Conservation (phyloP, 805 yeast species). For the Kodamaea nitidulidarum region DNA sequence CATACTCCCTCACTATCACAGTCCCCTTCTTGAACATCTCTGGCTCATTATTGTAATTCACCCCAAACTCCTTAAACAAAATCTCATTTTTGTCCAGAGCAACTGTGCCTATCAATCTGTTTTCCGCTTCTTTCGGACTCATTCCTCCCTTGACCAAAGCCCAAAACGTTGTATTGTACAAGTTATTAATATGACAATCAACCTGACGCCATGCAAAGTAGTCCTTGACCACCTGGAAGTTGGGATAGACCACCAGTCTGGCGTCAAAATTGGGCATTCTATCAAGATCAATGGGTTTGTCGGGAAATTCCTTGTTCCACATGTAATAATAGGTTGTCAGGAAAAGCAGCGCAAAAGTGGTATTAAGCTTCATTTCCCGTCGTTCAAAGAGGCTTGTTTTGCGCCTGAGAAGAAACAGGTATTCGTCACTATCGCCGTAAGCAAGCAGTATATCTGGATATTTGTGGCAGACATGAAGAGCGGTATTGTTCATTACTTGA, state of each 20-base stretch:
- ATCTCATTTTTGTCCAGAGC: constrained; percentile 87
- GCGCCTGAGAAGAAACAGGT: constrained; percentile 68
- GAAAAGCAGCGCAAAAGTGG: constrained; percentile 78
- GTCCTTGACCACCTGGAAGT: constrained; percentile 56
- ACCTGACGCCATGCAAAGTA: constrained; percentile 94
- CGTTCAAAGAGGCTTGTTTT: constrained; percentile 73
- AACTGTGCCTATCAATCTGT: constrained; percentile 68
- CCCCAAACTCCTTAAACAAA: constrained; percentile 67
- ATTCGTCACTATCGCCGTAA: constrained; percentile 95
- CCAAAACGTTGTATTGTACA: constrained; percentile 95
- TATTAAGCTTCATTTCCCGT: constrained; percentile 73
- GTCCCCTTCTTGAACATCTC: constrained; percentile 88
- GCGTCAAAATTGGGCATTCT: constrained; percentile 88
- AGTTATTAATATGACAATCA: constrained; percentile 92
- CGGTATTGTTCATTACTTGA: constrained; percentile 77
- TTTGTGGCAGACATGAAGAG: constrained; percentile 55
- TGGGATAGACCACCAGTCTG: constrained; percentile 84
- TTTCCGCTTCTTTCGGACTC: constrained; percentile 79
- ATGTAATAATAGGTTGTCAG: constrained; percentile 67
- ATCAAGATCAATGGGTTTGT: constrained; percentile 41
- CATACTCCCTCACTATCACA: constrained; percentile 47
- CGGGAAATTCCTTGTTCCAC: constrained; percentile 63
- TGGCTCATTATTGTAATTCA: constrained; percentile 88
- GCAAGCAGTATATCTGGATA: constrained; percentile 76
- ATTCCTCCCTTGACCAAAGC: constrained; percentile 68